Conservation (phyloP, 805 yeast genomes). For the Wickerhamomyces alni region DNA sequence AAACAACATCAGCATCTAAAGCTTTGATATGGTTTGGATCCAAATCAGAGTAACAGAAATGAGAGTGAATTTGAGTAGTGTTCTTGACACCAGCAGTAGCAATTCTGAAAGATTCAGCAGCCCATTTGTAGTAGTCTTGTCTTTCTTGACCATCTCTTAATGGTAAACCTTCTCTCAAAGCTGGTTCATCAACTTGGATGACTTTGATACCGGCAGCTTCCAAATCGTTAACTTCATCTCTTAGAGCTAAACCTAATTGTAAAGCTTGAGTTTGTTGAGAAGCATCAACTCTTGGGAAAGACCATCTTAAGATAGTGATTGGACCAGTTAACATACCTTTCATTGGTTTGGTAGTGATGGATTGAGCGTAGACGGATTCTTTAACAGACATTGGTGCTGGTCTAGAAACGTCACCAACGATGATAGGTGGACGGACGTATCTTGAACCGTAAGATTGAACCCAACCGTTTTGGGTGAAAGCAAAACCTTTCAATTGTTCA, state of each 20-base stretch:
- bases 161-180: constrained; percentile 99
- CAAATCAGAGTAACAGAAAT: constrained; percentile 99
- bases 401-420: constrained; percentile 98
- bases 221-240: constrained; percentile 97
- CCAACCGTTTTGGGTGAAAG: constrained; percentile 99
- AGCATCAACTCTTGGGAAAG: constrained; percentile 99
- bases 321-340: constrained; percentile 99
- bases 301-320: constrained; percentile 99
- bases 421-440: constrained; percentile 99
- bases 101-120: constrained; percentile 99
- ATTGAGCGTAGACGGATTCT: constrained; percentile 99
- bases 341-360: constrained; percentile 90
- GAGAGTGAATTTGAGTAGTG: constrained; percentile 97
- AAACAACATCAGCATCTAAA: constrained; percentile 98
- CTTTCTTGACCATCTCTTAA: constrained; percentile 97
- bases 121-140: constrained; percentile 95
- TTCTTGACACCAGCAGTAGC: constrained; percentile 97
- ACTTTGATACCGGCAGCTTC: constrained; percentile 98
- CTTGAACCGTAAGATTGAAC: constrained; percentile 99
- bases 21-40: constrained; percentile 99
- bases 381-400: constrained; percentile 98
- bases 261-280: constrained; percentile 89
- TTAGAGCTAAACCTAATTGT: constrained; percentile 94
- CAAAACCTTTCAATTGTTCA: constrained; percentile 97
- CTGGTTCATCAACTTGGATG: constrained; percentile 99